Conservation (phyloP, 371 early-diverging fungal species). For the Mortierella sp. region DNA sequence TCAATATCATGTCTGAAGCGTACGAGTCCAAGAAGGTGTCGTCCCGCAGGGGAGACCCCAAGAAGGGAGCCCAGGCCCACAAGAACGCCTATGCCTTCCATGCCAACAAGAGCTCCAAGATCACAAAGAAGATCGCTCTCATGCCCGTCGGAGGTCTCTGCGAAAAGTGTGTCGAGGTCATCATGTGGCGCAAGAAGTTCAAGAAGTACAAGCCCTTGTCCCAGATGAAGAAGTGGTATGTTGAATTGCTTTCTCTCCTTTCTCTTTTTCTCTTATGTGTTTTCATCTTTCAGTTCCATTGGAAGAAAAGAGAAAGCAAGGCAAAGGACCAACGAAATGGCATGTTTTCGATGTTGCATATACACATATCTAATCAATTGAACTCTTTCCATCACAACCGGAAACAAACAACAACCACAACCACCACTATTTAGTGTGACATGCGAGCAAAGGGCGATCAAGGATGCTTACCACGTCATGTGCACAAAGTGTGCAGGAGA, state of each 20-base stretch:
- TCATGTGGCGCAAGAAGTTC: conserved; percentile 94
- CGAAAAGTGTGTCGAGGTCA: conserved; percentile 89
- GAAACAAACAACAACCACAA: neutral
- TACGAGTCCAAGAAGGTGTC: conserved; percentile 64
- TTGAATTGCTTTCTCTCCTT: neutral
- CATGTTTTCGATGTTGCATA: neutral
- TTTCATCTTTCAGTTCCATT: neutral
- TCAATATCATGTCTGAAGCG: neutral
- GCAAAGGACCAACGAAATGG: neutral
- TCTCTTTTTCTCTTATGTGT: neutral
- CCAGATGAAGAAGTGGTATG: conserved; percentile 89
- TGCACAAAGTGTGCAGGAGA: conserved; percentile 89
- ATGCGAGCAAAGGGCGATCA: conserved; percentile 89
- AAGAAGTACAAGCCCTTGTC: conserved; percentile 98
- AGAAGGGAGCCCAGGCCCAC: conserved; percentile 89
- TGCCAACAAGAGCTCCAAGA: conserved; percentile 89
- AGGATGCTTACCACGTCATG: conserved; percentile 96
- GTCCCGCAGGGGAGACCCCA: conserved; percentile 69
- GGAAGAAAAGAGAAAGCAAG: no score
- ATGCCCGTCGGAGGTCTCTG: conserved; percentile 93
- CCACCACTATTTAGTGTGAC: no score
- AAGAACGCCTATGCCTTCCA: conserved; percentile 92
- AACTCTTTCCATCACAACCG: conserved; percentile 15
- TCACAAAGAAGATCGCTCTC: conserved; percentile 80
- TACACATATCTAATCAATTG: neutral